Conservation (phyloP, 164 flowering plant genomes). For the Liriodendron chinense region DNA sequence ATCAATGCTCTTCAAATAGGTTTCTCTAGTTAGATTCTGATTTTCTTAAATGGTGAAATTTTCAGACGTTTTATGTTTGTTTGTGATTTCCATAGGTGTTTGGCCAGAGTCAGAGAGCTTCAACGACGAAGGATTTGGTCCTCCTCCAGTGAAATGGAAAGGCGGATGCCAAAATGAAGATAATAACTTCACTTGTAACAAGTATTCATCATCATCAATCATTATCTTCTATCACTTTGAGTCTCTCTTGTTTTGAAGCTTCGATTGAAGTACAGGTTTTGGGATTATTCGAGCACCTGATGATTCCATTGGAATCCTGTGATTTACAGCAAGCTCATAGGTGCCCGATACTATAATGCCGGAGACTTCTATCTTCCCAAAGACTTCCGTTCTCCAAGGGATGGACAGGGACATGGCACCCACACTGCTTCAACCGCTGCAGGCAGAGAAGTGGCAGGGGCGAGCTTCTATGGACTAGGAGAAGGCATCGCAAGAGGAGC, state of each 20-base stretch:
- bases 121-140: slow-evolving; percentile 46
- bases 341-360: slow-evolving; percentile 28
- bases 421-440: slow-evolving; percentile 29
- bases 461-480: slow-evolving; percentile 16
- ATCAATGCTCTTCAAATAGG: not conserved
- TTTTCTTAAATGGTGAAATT: slow-evolving; percentile 31
- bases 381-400: slow-evolving; percentile 18
- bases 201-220: slow-evolving; percentile 26
- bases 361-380: not conserved
- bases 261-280: not conserved
- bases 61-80: not conserved
- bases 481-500: slow-evolving; percentile 21
- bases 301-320: not conserved
- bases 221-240: not conserved
- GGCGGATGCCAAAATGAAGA: slow-evolving; percentile 37
- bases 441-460: slow-evolving; percentile 11
- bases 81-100: slow-evolving; percentile 37
- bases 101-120: slow-evolving; percentile 66
- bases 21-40: not conserved
- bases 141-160: slow-evolving; percentile 71
- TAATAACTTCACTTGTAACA: slow-evolving; percentile 54
- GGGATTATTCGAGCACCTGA: not conserved
- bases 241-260: not conserved
- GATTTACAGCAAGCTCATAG: slow-evolving; percentile 32
- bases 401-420: slow-evolving; percentile 21